phyloP scores from a whole-genome alignment of 2,329 filamentous ascomycete genomes.

The Claviceps arundinis region DNA sequence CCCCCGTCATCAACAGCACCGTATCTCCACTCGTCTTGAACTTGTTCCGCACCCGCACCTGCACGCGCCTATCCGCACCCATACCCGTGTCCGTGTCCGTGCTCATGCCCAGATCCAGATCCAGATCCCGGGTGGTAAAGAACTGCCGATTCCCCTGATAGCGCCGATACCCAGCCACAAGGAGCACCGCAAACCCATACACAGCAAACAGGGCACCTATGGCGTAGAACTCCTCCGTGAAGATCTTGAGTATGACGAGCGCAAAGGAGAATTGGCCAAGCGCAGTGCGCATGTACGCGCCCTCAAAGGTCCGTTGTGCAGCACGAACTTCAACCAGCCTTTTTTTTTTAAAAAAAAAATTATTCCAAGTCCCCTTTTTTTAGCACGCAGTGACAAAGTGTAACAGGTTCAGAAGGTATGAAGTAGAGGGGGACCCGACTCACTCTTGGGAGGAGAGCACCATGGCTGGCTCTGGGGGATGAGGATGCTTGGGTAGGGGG shows the following conservation, averaged over 20 bases:
- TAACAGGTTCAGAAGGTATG: slow-evolving; percentile 8
- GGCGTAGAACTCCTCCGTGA: slow-evolving; percentile 89
- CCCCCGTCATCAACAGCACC: slow-evolving; percentile 40
- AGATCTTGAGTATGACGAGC: slow-evolving; percentile 81
- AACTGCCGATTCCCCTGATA: slow-evolving; percentile 92
- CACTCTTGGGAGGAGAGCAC: slow-evolving; percentile 67
- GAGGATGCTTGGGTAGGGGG: slow-evolving; percentile 64
- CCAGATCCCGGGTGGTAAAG: slow-evolving; percentile 40
- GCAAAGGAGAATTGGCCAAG: slow-evolving; percentile 92
- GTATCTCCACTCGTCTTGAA: slow-evolving; percentile 54
- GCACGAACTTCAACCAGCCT: slow-evolving; percentile 86
- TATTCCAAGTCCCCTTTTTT: not conserved
- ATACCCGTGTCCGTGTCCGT: not conserved
- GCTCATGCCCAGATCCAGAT: not conserved
- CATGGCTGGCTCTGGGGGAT: slow-evolving; percentile 65
- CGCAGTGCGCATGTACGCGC: slow-evolving; percentile 89
- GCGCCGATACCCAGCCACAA: slow-evolving; percentile 72
- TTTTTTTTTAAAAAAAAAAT: not conserved
- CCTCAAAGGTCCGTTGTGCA: slow-evolving; percentile 91
- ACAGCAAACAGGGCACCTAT: slow-evolving; percentile 93
- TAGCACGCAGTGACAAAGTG: not conserved
- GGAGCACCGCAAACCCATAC: slow-evolving; percentile 74
- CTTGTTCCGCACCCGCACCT: slow-evolving; percentile 25
- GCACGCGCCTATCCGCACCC: not conserved
- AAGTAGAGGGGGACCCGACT: slow-evolving; percentile 14